Evolutionary conservation across 2,329 filamentous ascomycete species (phyloP), one percentile per base, ranked within the genome.

Genomic region (Aspergillus amoenus): DNA sequence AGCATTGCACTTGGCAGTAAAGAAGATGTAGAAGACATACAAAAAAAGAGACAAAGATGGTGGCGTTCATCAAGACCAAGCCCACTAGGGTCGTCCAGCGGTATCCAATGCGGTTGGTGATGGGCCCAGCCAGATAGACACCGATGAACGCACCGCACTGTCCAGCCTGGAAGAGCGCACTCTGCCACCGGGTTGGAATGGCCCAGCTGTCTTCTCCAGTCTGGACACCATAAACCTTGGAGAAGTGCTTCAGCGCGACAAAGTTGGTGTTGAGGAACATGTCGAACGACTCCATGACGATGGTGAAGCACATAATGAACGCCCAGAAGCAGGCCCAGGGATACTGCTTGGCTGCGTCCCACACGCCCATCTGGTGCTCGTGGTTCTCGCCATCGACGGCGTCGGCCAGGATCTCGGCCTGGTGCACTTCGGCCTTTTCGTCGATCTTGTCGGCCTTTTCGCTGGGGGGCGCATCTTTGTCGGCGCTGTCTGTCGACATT

Each of bases 21-120:
- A 21, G 2, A 21, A 21, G 18, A 3, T 21, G 3, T 3, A 21
- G 22, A 13, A 2, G 17, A 69, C 71, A 69, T 52, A 75, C 81
- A 63, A 84, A 86, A 73, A 82, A 86, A 64, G 82, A 84, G 61
- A 84, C 67, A 65, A 86, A 83, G 72, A 86, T 86, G 64, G 82
- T 83, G 60, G 68, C 79, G 68, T 86, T 87, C 69, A 87, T 69
- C 39, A 80, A 52, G 71, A 86, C 81, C 53, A 87, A 78, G 12
- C 74, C 83, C 43, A 62, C 39, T n/a, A 87, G 75, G 49, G 81
- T 85, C 1, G 83, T 78, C 77, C 78, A 86, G 30, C 84, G 83
- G 69, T 87, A 87, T 53, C 84, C 84, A 61, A 86, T 77, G 2
- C 72, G 62, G 68, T 77, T 85, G 63, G 84, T 86, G 50, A 87